A percentile compares a stretch with the other conserved stretches of the same genome.
Conservation (phyloP, 1,139 yeast genomes). For the Arxiozyma bovina region DNA sequence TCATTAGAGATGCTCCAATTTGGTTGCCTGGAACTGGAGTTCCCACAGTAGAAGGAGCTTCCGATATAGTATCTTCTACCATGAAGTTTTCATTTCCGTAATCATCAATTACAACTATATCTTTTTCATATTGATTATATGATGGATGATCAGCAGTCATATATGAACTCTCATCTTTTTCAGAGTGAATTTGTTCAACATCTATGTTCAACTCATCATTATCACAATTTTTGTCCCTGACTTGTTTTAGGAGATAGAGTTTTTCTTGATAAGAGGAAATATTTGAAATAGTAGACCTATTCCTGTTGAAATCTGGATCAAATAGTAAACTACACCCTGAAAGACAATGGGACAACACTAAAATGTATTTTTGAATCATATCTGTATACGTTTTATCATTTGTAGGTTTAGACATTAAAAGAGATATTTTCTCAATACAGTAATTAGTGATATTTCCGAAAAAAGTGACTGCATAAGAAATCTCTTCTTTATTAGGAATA, state of each 20-base stretch:
- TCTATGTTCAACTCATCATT: constrained; percentile 26
- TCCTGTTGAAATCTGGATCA: constrained; percentile 48
- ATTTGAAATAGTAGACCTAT: constrained; percentile 13
- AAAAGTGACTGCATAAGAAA: constrained; percentile 54
- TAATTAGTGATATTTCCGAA: constrained; percentile 45
- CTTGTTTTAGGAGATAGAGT: constrained; percentile 18
- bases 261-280: constrained; percentile 1
- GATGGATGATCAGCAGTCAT: constrained; percentile 11
- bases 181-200: constrained; percentile 28
- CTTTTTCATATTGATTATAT: constrained; percentile 32
- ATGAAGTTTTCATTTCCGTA: constrained; percentile 24
- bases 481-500: constrained; percentile 50
- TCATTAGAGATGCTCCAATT: neutral
- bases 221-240: constrained; percentile 25
- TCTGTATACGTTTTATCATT: constrained; percentile 33
- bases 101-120: constrained; percentile 33
- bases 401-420: constrained; percentile 30
- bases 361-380: constrained; percentile 46
- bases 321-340: constrained; percentile 65
- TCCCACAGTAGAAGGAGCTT: neutral
- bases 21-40: neutral
- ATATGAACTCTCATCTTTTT: constrained; percentile 8
- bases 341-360: constrained; percentile 50
- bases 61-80: constrained; percentile 16
- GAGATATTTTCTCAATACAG: constrained; percentile 39